Percentiles rank a stretch among this genome's conserved stretches.
Evolutionary conservation across 305 asterid species (phyloP).

Genomic region (Coffea humblotiana): DNA sequence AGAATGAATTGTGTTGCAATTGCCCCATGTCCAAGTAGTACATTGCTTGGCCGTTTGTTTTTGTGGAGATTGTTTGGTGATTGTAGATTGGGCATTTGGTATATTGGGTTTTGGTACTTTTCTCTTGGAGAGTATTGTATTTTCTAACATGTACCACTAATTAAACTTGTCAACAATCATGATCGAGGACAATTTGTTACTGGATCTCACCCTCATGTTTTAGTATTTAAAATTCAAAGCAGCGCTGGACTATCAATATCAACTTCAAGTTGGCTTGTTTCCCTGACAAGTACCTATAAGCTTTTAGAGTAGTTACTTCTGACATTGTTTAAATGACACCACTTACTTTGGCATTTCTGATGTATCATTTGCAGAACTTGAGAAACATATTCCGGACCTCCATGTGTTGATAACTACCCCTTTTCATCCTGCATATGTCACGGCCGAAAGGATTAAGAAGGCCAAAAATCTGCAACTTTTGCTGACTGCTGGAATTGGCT

Average conservation of each 20-base stretch:
- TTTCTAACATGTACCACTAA: neutral
- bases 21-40: neutral
- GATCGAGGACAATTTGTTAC: neutral
- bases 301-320: neutral
- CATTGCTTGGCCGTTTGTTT: neutral
- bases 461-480: conserved; percentile 82
- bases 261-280: neutral
- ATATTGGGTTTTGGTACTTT: neutral
- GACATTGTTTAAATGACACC: conserved; percentile 9
- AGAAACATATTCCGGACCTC: conserved; percentile 87
- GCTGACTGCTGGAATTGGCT: conserved; percentile 96
- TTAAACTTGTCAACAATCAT: neutral
- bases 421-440: conserved; percentile 93
- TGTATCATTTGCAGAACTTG: conserved; percentile 64
- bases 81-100: neutral
- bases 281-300: neutral
- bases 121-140: neutral
- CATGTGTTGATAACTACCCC: conserved; percentile 93
- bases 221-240: neutral
- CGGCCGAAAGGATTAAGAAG: conserved; percentile 89
- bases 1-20: neutral
- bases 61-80: neutral
- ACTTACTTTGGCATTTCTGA: neutral
- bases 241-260: neutral
- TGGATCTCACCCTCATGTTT: neutral